A percentile compares a stretch with the other conserved stretches of the same genome.
Evolutionary conservation across 495 filamentous ascomycete species (phyloP).

Genomic region (Entonaema liquescens): DNA sequence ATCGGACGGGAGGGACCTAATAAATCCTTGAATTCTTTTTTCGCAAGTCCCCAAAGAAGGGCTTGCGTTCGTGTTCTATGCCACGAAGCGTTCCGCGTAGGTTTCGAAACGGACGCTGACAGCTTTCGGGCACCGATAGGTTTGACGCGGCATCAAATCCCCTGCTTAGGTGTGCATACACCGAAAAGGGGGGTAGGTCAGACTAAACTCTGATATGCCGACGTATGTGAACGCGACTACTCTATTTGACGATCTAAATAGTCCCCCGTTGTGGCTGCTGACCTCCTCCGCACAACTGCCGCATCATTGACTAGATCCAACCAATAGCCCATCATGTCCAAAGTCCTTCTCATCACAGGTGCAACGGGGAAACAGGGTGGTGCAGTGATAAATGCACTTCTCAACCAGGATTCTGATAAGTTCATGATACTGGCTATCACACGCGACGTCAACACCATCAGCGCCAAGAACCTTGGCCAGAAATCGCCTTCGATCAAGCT

Average conservation of each 20-base stretch:
- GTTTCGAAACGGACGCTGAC: slow-evolving; percentile 18
- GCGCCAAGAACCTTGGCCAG: slow-evolving; percentile 58
- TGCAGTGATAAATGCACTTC: slow-evolving; percentile 64
- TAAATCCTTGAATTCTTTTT: slow-evolving; percentile 19
- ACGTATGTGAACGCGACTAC: slow-evolving; percentile 27
- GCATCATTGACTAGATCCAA: background rate
- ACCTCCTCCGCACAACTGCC: background rate
- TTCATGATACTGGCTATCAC: slow-evolving; percentile 71
- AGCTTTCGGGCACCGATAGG: slow-evolving; percentile 27
- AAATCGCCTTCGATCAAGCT: slow-evolving; percentile 61
- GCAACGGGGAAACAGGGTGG: slow-evolving; percentile 77
- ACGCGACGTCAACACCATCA: slow-evolving; percentile 59
- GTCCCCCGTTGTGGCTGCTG: slow-evolving; percentile 4
- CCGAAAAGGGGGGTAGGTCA: slow-evolving; percentile 12
- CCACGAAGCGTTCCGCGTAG: slow-evolving; percentile 19
- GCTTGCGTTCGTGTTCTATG: background rate
- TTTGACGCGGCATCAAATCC: slow-evolving; percentile 14
- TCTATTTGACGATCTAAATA: slow-evolving; percentile 12
- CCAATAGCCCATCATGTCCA: slow-evolving; percentile 40
- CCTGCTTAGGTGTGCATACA: background rate
- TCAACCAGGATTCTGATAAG: slow-evolving; percentile 40
- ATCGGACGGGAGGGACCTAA: slow-evolving; percentile 37
- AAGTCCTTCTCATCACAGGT: slow-evolving; percentile 68
- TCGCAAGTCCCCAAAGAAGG: slow-evolving; percentile 32
- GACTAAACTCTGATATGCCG: slow-evolving; percentile 19